These are phyloP conservation scores for Dichomitus squalens DNA, from an alignment of 1,284 basidiomycete genomes.

Conservation along the genomic window DNA sequence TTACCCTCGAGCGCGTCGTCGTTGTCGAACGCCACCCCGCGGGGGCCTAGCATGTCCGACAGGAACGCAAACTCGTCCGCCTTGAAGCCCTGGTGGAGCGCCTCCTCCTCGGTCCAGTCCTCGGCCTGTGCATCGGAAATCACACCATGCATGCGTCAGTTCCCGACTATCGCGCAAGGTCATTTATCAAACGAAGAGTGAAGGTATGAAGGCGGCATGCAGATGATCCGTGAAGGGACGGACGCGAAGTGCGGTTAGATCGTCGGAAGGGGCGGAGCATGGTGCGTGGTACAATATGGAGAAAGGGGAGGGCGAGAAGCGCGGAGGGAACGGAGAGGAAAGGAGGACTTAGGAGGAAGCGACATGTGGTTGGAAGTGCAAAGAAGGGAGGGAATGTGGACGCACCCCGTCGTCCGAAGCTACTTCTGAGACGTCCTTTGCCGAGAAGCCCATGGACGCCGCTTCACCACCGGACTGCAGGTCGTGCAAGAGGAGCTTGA, in stretches of 20 bases:
- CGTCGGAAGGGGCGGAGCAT: not conserved
- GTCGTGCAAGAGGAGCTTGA: conserved; percentile 89
- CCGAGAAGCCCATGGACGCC: conserved; percentile 56
- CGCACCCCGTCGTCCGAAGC: conserved; percentile 81
- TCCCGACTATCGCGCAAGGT: not conserved
- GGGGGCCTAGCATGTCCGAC: conserved; percentile 66
- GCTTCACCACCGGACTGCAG: conserved; percentile 75
- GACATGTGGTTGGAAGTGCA: not conserved
- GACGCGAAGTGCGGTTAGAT: not conserved
- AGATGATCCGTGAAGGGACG: not conserved
- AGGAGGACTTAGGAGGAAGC: not conserved
- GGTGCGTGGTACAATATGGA: not conserved
- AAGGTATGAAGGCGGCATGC: not conserved
- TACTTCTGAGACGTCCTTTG: conserved; percentile 46
- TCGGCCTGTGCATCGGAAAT: conserved; percentile 63
- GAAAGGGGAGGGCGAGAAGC: not conserved
- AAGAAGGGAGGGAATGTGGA: conserved; percentile 13
- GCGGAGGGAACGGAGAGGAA: not conserved
- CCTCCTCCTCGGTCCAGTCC: conserved; percentile 86
- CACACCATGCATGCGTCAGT: not conserved
- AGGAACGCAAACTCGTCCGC: conserved; percentile 68
- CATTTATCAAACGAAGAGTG: not conserved
- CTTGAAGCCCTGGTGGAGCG: conserved; percentile 52
- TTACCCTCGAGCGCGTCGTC: conserved; percentile 69
- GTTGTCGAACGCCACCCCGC: conserved; percentile 64